Conservation (phyloP, 352 stramenopile genomes). For the Globisporangium acanthophoron region DNA sequence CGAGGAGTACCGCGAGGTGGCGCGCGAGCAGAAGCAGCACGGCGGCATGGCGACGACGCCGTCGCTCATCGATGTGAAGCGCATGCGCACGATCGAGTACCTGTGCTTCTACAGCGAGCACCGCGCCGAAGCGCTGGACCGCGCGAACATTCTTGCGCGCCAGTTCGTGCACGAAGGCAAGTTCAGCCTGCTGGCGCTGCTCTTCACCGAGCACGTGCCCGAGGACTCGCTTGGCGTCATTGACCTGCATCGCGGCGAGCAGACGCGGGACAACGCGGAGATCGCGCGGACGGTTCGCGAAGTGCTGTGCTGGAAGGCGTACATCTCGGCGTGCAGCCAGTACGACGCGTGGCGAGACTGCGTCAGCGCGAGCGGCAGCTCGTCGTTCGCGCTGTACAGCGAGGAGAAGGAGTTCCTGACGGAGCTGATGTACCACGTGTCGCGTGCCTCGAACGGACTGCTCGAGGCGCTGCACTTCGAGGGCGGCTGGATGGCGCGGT, state of each 20-base stretch:
- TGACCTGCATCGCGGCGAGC: conserved; percentile 37
- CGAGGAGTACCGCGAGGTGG: conserved; percentile 21
- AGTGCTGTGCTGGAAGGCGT: conserved; percentile 67
- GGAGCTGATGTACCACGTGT: conserved; percentile 75
- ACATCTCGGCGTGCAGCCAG: conserved; percentile 51
- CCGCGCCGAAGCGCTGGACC: conserved; percentile 47
- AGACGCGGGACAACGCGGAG: conserved; percentile 36
- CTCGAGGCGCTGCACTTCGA: conserved; percentile 79
- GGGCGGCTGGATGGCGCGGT: conserved; percentile 64
- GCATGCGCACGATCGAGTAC: conserved; percentile 64
- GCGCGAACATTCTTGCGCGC: conserved; percentile 54
- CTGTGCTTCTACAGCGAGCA: conserved; percentile 74
- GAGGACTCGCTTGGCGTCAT: conserved; percentile 68
- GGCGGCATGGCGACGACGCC: conserved; percentile 20
- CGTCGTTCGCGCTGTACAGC: conserved; percentile 37
- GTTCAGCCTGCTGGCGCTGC: conserved; percentile 44
- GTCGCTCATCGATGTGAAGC: conserved; percentile 43
- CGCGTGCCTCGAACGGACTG: conserved; percentile 37
- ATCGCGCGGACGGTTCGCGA: conserved; percentile 56
- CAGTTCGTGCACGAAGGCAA: conserved; percentile 76
- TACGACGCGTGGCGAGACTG: conserved; percentile 75
- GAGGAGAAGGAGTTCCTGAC: conserved; percentile 75
- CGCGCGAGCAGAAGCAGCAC: conserved; percentile 21
- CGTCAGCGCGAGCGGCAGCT: conserved; percentile 19
- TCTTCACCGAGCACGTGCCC: conserved; percentile 54